phyloP scores from a whole-genome alignment of 1,284 basidiomycete species.

The Cyathus pygmaeus region DNA sequence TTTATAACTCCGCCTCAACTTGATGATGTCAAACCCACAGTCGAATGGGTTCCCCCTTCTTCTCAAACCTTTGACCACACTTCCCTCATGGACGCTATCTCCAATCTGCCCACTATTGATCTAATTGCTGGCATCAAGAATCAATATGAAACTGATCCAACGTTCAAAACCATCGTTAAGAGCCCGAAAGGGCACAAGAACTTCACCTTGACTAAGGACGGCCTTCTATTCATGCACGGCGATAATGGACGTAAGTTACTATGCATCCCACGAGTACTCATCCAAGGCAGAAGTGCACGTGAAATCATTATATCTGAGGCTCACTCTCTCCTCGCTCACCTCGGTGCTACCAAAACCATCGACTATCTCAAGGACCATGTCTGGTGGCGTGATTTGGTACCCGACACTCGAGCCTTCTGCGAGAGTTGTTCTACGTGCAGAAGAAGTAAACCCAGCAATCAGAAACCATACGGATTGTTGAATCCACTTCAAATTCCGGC shows the following conservation, averaged over 20 bases:
- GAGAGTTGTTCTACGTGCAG: conserved; percentile 38
- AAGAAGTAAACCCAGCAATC: conserved; percentile 36
- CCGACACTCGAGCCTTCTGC: conserved; percentile 34
- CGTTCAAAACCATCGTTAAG: conserved; percentile 18
- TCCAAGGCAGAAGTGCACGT: conserved; percentile 21
- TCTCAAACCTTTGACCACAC: no score
- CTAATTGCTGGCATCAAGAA: no score
- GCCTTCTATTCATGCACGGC: conserved; percentile 30
- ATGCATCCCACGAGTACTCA: conserved; percentile 44
- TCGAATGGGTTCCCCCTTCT: no score
- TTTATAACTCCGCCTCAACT: background rate
- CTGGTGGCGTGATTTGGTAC: conserved; percentile 47
- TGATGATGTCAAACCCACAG: background rate
- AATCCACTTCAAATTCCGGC: conserved; percentile 40
- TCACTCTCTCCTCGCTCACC: conserved; percentile 45
- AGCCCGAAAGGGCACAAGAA: conserved; percentile 31
- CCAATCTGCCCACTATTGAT: no score
- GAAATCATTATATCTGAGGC: conserved; percentile 45
- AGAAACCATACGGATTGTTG: conserved; percentile 42
- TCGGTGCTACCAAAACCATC: conserved; percentile 43
- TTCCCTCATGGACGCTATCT: background rate
- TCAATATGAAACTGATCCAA: background rate
- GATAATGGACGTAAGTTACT: conserved; percentile 18
- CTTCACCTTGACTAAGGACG: conserved; percentile 31
- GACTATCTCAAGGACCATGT: conserved; percentile 36